Base-by-base conservation (phyloP, 1,284 basidiomycete genomes). In the Sanghuangporus weigelae region DNA sequence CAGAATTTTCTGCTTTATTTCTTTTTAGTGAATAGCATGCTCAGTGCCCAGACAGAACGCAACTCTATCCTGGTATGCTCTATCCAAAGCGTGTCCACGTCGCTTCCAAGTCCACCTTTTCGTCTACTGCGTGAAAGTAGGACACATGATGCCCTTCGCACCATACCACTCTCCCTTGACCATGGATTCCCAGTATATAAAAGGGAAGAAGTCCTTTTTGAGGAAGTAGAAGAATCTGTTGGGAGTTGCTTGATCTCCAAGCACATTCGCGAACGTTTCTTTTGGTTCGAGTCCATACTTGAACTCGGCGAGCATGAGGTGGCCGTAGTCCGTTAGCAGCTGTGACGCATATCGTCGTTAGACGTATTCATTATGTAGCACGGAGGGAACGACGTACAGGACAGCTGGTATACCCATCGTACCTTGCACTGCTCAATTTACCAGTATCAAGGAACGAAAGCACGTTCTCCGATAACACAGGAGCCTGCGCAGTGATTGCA, bases 191-290 rank as follows among this genome's bases (percentile, higher is more conserved):
- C 90, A 98, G 81, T 98, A 98, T 1, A 84, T 87, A 75, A 81
- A 84, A 6, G 96, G 96, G 82, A 99, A 96, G 64, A 97, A 68
- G 69, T 93, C 88, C 84, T 90, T 97, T 77, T 96, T 98, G 65
- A 99, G 75, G 76, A 96, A 86, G 78, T 96, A 98, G 82, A 93
- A 97, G 1, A 87, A 70, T 63, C 88, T 80, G 66, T 84, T 79
- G 69, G 79, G 89, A 64, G 81, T 84, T 53, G 80, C 75, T 77
- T 96, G 95, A 73, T 96, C 84, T 23, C 83, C 83, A 62, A 93
- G 76, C 66, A 82, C 75, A 7, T 74, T 69, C 26, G 84, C 77
- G 71, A 97, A 97, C 0, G 92, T 86, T 78, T 98, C 96, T 69
- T 94, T 90, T 4, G 94, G 92, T 72, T 87, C 83, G 7, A 86